A percentile compares a stretch with the other conserved stretches of the same genome.
These are phyloP conservation scores for Hypoxylon intermedium DNA, from an alignment of 495 filamentous ascomycete species.

Conservation along the genomic window DNA sequence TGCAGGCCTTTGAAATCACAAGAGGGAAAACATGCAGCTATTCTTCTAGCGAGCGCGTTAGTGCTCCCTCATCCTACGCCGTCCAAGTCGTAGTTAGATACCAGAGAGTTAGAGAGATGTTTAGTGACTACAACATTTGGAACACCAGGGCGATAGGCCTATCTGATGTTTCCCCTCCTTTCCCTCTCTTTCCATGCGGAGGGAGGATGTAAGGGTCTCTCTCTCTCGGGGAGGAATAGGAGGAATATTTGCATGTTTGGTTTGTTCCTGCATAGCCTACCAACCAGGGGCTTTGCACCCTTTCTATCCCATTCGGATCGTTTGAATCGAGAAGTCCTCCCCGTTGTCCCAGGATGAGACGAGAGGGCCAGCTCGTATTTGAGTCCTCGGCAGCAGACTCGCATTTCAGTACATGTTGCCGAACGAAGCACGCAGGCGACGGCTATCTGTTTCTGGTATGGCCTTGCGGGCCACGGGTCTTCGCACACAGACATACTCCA, in stretches of 20 bases:
- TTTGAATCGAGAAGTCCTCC: constrained; percentile 13
- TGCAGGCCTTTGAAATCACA: constrained; percentile 14
- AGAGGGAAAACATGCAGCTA: constrained; percentile 28
- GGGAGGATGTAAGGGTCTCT: constrained; percentile 19
- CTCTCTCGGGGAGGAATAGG: constrained; percentile 34
- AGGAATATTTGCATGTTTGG: constrained; percentile 31
- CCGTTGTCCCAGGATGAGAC: constrained; percentile 25
- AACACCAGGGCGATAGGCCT: not conserved
- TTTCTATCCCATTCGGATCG: constrained; percentile 10
- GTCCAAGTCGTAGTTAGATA: constrained; percentile 20
- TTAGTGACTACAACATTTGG: not conserved
- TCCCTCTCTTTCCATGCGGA: constrained; percentile 19
- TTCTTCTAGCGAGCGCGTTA: constrained; percentile 30
- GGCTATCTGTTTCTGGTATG: constrained; percentile 27
- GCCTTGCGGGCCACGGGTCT: constrained; percentile 18
- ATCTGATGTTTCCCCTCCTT: not conserved
- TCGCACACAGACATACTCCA: constrained; percentile 28
- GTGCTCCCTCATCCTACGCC: constrained; percentile 28
- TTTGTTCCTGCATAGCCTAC: constrained; percentile 34
- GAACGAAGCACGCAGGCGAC: constrained; percentile 21
- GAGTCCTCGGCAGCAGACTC: constrained; percentile 22
- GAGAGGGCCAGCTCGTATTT: constrained; percentile 40
- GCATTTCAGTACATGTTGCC: constrained; percentile 21
- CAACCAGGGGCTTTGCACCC: constrained; percentile 24
- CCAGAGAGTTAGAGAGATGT: constrained; percentile 20